phyloP scores from a whole-genome alignment of 78 protist species.

The Planoprotostelium fungivorum region DNA sequence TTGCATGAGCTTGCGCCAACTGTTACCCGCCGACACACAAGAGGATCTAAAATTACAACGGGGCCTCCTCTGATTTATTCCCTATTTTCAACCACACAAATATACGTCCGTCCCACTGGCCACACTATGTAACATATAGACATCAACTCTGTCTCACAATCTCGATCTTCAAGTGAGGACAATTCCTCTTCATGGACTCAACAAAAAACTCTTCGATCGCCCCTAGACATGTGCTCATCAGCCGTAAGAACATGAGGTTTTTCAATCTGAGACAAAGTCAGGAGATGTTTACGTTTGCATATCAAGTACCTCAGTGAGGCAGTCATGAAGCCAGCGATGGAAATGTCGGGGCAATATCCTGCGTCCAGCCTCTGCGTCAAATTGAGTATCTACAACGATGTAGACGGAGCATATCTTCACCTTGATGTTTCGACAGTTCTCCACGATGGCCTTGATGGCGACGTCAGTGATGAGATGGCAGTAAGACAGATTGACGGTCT shows the following conservation, averaged over 20 bases:
- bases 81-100: too few relatives aligned
- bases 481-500: not conserved
- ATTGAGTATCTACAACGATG: not conserved
- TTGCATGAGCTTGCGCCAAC: too few relatives aligned
- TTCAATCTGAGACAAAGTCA: not conserved
- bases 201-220: not conserved
- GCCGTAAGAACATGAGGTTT: not conserved
- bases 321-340: not conserved
- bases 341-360: not conserved
- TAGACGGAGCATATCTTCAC: not conserved
- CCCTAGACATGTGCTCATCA: not conserved
- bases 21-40: too few relatives aligned
- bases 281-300: not conserved
- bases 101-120: too few relatives aligned
- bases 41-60: too few relatives aligned
- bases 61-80: too few relatives aligned
- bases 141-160: too few relatives aligned
- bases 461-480: not conserved
- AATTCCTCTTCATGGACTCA: not conserved
- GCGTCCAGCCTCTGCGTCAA: not conserved
- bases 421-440: not conserved
- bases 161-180: not conserved
- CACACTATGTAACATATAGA: too few relatives aligned
- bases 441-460: not conserved
- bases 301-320: not conserved